Conservation (phyloP, 78 protist genomes). For the Blattamonas nauphoetae region DNA sequence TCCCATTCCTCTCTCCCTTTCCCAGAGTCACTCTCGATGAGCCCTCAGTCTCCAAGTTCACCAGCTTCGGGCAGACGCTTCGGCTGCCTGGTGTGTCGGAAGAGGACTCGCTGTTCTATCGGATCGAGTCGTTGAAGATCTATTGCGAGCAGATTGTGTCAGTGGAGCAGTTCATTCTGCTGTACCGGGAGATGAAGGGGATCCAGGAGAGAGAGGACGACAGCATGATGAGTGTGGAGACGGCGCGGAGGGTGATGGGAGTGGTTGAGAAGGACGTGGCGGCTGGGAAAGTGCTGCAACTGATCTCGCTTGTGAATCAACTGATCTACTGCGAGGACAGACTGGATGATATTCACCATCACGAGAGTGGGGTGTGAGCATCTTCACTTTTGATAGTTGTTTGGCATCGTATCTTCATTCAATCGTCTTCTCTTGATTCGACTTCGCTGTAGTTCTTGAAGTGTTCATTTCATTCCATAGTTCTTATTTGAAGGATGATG, state of each 20-base stretch:
- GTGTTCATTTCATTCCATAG: too few species aligned
- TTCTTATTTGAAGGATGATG: too few species aligned
- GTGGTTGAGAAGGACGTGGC: too few species aligned
- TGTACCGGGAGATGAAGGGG: neutral
- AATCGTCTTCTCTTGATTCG: too few species aligned
- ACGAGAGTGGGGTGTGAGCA: too few species aligned
- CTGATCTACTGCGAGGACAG: too few species aligned
- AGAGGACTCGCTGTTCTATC: neutral
- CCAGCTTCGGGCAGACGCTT: neutral
- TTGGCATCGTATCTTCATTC: too few species aligned
- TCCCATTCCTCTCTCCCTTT: neutral
- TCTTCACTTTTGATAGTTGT: too few species aligned
- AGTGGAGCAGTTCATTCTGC: neutral
- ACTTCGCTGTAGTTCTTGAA: too few species aligned
- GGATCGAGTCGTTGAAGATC: neutral
- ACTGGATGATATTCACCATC: too few species aligned
- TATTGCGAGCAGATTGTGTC: neutral
- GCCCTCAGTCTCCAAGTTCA: neutral
- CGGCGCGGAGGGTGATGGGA: conserved; percentile 13
- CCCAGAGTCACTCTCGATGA: neutral
- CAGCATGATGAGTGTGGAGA: neutral
- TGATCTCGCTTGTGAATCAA: too few species aligned
- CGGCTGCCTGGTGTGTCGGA: neutral
- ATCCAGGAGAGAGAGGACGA: neutral
- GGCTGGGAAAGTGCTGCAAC: too few species aligned